Evolutionary conservation across 2,329 filamentous ascomycete species (phyloP).

Genomic region (Aspergillus melleus): DNA sequence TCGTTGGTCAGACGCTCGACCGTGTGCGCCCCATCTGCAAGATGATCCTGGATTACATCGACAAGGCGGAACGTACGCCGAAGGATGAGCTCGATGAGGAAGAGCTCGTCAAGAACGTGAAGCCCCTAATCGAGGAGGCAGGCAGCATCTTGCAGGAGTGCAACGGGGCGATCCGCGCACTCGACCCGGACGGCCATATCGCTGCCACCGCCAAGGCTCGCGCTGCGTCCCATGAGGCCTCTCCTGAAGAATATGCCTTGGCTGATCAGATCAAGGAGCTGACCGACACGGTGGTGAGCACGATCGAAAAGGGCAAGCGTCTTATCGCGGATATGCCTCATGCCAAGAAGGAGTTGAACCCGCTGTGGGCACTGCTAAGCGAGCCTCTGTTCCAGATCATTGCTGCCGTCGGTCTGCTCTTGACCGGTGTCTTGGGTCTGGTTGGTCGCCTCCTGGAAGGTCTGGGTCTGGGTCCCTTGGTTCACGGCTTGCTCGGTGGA

Average conservation of each 20-base stretch:
- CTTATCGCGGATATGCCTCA: constrained; percentile 89
- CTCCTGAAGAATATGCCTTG: constrained; percentile 79
- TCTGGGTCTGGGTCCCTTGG: constrained; percentile 76
- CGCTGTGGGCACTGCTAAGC: constrained; percentile 70
- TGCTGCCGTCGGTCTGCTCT: constrained; percentile 78
- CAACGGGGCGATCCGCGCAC: constrained; percentile 80
- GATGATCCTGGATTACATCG: constrained; percentile 81
- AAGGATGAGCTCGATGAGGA: constrained; percentile 91
- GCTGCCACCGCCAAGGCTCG: constrained; percentile 82
- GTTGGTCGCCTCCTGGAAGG: constrained; percentile 79
- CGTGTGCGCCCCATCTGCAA: constrained; percentile 82
- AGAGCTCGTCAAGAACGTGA: constrained; percentile 79
- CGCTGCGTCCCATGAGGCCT: constrained; percentile 70
- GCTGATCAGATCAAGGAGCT: constrained; percentile 84
- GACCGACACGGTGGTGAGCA: constrained; percentile 75
- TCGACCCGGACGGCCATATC: constrained; percentile 87
- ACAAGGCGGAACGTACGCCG: constrained; percentile 74
- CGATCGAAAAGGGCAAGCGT: constrained; percentile 84
- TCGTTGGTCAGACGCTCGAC: constrained; percentile 77
- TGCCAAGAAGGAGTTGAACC: constrained; percentile 92
- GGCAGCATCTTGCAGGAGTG: constrained; percentile 79
- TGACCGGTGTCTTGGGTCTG: constrained; percentile 79
- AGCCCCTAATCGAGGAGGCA: constrained; percentile 84
- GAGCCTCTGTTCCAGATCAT: constrained; percentile 93
- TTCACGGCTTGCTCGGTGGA: constrained; percentile 73